Evolutionary conservation across 176 grass and related monocot genomes (phyloP), one percentile per base, ranked within the genome.

Genomic region (Ananas comosus): DNA sequence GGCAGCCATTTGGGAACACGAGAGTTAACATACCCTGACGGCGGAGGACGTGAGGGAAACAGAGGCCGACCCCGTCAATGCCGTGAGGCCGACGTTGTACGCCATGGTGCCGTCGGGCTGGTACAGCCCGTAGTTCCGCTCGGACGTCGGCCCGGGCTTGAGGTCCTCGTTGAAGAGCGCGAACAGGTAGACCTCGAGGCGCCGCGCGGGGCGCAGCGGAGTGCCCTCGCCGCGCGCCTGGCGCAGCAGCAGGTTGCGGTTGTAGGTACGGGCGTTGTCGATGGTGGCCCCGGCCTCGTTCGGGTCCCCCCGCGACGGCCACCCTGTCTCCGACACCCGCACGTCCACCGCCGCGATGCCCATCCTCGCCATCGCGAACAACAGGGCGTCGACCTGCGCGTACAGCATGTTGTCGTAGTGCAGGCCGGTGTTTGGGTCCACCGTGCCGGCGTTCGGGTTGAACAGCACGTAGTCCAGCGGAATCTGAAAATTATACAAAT

Each of bases 141-240:
- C 95, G 0, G 95, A 99, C 0, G 95, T 86, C 0, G 95, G 95
- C 0, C 95, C 95, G 2, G 95, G 87, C 79, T 99, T 99, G 82
- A 91, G 81, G 80, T 99, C 52, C 78, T 99, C 95, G 57, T 99
- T 99, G 83, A 99, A 99, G 61, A 99, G 84, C 1, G 95, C 95
- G 58, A 99, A 99, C 24, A 99, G 78, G 73, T 94, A 99, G 13
- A 94, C 87, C 85, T 99, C 95, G 9, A 94, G 53, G 4, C 81
- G 74, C 18, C 75, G 80, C 28, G 76, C 69, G 0, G 95, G 90
- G 9, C 90, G 78, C 69, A 99, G 72, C 16, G 95, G 95, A n/a
- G 95, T 99, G 33, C 95, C 90, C 81, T 99, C 90, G 28, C 56
- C 73, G 22, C 64, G 58, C 16, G 81, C 28, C 67, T 99, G 95